Evolutionary conservation across 768 basidiomycete species (phyloP), one percentile per base, ranked within the genome.

Genomic region (Favolaschia claudopus): DNA sequence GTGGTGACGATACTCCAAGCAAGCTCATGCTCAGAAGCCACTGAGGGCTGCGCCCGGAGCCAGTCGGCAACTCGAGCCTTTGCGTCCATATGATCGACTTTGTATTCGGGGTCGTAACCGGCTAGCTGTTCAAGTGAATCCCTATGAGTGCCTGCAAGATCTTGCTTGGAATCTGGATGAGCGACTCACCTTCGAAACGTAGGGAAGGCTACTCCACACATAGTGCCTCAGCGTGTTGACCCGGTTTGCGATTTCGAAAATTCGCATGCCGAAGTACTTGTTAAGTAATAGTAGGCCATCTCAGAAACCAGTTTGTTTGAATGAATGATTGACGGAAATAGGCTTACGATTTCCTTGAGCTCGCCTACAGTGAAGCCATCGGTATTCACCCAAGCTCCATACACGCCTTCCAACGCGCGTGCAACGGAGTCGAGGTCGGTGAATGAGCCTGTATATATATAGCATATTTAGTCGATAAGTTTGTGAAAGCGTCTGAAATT

Each of bases 311-410:
- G 4, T 20, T n/a, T 33, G 24, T 25, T 33, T 20, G 5, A 19
- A 22, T 4, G n/a, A 36, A 10, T 3, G 20, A 22, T 13, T 33
- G 10, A 19, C n/a, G 1, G 31, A 24, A 6, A 25, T 12, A n/a
- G n/a, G n/a, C 60, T 17, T 20, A 62, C 60, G 1, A 77, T 73
- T 63, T 80, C 79, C 46, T 72, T 73, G 61, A 74, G 67, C 65
- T 78, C 75, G 6, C 77, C 77, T 17, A 78, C 74, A 4, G 76
- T 79, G 62, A 79, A 80, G 9, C 76, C 74, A 50, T 74, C 74
- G 17, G 72, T 74, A 48, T 79, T 80, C 28, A 80, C 73, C 64
- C 71, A 80, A 9, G 77, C 75, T n/a, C 79, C 79, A 27, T 77
- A 77, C 27, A 69, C 74, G 8, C 73, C 77, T 44, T 78, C 60